Conservation (phyloP, 1,284 basidiomycete species). For the Papiliotrema terrestris region DNA sequence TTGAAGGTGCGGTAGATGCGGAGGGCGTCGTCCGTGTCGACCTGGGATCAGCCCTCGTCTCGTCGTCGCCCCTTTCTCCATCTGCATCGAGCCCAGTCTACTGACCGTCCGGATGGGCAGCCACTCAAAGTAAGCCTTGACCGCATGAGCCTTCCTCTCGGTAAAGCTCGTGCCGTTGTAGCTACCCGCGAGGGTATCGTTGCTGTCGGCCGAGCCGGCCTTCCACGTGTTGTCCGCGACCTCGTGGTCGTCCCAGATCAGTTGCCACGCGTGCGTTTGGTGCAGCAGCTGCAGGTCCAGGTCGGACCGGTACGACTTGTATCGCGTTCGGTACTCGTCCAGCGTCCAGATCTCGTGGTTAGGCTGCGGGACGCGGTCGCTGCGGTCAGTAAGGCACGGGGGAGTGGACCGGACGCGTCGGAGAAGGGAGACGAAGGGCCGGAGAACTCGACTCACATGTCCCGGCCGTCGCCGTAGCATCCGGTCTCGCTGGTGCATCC, state of each 20-base stretch:
- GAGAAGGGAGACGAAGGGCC: neutral
- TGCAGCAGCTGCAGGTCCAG: slow-evolving; percentile 56
- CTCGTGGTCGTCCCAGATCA: slow-evolving; percentile 63
- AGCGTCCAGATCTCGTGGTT: slow-evolving; percentile 61
- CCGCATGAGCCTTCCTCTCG: slow-evolving; percentile 58
- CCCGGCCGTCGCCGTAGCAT: slow-evolving; percentile 42
- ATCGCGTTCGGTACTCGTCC: slow-evolving; percentile 59
- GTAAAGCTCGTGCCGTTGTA: slow-evolving; percentile 12
- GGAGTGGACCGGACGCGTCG: no score
- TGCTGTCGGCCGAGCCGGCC: slow-evolving; percentile 59
- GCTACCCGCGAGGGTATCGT: slow-evolving; percentile 55
- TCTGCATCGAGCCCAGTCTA: neutral
- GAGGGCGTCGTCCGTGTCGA: slow-evolving; percentile 59
- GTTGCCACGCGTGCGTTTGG: slow-evolving; percentile 58
- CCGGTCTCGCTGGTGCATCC: slow-evolving; percentile 16
- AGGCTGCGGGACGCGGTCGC: slow-evolving; percentile 35
- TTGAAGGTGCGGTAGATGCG: slow-evolving; percentile 66
- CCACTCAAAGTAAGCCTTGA: slow-evolving; percentile 65
- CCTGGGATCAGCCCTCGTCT: slow-evolving; percentile 48
- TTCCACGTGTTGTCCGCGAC: slow-evolving; percentile 64
- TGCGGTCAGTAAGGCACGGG: slow-evolving; percentile 8
- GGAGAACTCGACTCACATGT: slow-evolving; percentile 16
- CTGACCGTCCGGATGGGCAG: slow-evolving; percentile 55
- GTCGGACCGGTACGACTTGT: slow-evolving; percentile 60
- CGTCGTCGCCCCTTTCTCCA: no score